Evolutionary conservation across 1,284 basidiomycete genomes (phyloP).

Genomic region (Erythrobasidium hasegawianum): DNA sequence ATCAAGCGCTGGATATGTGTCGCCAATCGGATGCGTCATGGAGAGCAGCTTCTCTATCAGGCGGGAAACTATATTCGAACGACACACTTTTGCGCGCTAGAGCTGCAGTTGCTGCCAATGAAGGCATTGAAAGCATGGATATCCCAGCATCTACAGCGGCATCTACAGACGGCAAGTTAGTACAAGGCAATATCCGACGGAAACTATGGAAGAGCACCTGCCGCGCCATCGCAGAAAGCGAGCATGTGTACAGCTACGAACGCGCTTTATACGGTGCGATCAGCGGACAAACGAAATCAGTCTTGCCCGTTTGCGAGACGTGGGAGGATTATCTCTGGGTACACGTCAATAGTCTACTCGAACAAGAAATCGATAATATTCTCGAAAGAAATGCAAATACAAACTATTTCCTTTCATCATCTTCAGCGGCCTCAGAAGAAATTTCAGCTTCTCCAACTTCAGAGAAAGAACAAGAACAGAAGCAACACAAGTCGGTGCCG

Average conservation of each 20-base stretch:
- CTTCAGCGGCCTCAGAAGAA: neutral
- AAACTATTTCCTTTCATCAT: slow-evolving; percentile 6
- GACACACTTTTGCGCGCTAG: slow-evolving; percentile 52
- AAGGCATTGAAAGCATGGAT: slow-evolving; percentile 14
- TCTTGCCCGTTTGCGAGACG: slow-evolving; percentile 70
- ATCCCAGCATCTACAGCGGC: too few relatives aligned
- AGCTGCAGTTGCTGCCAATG: neutral
- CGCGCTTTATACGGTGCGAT: slow-evolving; percentile 82
- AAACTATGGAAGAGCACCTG: slow-evolving; percentile 82
- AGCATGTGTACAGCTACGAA: slow-evolving; percentile 57
- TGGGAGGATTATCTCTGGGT: slow-evolving; percentile 98
- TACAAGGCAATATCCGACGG: slow-evolving; percentile 75
- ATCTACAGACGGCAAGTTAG: slow-evolving; percentile 57
- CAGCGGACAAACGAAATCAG: slow-evolving; percentile 72
- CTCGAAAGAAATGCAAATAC: slow-evolving; percentile 12
- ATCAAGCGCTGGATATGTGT: slow-evolving; percentile 77
- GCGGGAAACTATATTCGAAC: slow-evolving; percentile 72
- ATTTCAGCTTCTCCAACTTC: neutral
- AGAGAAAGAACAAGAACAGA: neutral
- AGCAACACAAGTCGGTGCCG: neutral
- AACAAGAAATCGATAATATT: slow-evolving; percentile 65
- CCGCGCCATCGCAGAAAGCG: slow-evolving; percentile 60
- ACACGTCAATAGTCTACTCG: slow-evolving; percentile 75
- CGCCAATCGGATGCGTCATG: slow-evolving; percentile 80
- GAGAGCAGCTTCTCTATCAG: slow-evolving; percentile 80